A percentile compares a stretch with the other conserved stretches of the same genome.
phyloP scores from a whole-genome alignment of 192 early-diverging fungal genomes.

The Dispira simplex region DNA sequence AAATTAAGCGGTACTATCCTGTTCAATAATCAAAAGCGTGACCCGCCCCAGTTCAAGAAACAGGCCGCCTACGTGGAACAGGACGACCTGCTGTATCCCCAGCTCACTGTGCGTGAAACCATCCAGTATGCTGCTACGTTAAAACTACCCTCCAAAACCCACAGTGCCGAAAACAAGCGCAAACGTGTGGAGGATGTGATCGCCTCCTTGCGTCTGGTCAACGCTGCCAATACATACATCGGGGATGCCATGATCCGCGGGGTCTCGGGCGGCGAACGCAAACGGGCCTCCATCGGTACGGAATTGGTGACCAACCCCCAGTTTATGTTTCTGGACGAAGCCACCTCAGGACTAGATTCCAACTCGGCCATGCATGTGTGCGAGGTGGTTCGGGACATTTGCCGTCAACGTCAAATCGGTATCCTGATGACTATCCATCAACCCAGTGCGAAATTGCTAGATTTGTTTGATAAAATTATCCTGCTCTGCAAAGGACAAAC shows the following conservation, averaged over 20 bases:
- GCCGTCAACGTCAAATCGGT: slow-evolving; percentile 39
- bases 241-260: slow-evolving; percentile 28
- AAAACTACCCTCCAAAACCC: slow-evolving; percentile 37
- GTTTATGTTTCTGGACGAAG: slow-evolving; percentile 38
- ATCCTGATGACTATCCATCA: slow-evolving; percentile 86
- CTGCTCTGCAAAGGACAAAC: slow-evolving; percentile 46
- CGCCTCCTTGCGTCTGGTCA: slow-evolving; percentile 40
- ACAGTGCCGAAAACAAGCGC: slow-evolving; percentile 29
- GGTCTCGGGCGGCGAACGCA: slow-evolving; percentile 36
- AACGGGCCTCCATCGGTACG: slow-evolving; percentile 29
- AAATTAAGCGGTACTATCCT: slow-evolving; percentile 32
- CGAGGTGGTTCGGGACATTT: slow-evolving; percentile 42
- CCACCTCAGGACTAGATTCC: slow-evolving; percentile 51
- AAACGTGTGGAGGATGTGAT: slow-evolving; percentile 51
- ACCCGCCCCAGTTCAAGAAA: slow-evolving; percentile 27
- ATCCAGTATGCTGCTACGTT: slow-evolving; percentile 60
- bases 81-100: slow-evolving; percentile 36
- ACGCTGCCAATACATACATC: slow-evolving; percentile 37
- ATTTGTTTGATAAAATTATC: slow-evolving; percentile 68
- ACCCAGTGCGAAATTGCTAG: slow-evolving; percentile 67
- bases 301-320: slow-evolving; percentile 38
- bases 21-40: slow-evolving; percentile 32
- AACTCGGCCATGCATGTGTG: slow-evolving; percentile 46
- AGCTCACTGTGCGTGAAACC: slow-evolving; percentile 64
- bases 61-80: slow-evolving; percentile 30